Conservation (phyloP, 1,284 basidiomycete genomes). For the Naganishia albida region DNA sequence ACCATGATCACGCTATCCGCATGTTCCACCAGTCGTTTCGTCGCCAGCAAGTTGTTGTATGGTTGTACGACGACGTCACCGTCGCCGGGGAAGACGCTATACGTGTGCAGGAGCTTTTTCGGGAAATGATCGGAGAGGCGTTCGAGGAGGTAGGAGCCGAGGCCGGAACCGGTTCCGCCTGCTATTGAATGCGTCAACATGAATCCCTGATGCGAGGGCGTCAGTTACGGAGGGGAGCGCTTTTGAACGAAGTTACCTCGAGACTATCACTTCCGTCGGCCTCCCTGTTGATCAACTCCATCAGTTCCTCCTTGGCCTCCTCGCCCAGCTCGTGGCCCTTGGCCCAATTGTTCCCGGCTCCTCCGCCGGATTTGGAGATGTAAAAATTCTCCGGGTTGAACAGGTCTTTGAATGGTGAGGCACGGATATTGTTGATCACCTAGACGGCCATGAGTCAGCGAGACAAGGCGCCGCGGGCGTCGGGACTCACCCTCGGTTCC, state of each 20-base stretch:
- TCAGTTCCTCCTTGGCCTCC: slow-evolving; percentile 90
- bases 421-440: slow-evolving; percentile 95
- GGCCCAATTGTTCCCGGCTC: slow-evolving; percentile 99
- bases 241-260: slow-evolving; percentile 65
- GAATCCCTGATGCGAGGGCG: slow-evolving; percentile 71
- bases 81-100: slow-evolving; percentile 96
- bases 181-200: slow-evolving; percentile 99
- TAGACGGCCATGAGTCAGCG: slow-evolving; percentile 47
- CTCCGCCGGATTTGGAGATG: slow-evolving; percentile 90
- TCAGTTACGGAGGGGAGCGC: not conserved
- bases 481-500: slow-evolving; percentile 80
- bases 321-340: slow-evolving; percentile 90
- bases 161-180: slow-evolving; percentile 95
- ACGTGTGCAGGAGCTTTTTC: slow-evolving; percentile 98
- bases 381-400: slow-evolving; percentile 99
- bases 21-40: slow-evolving; percentile 92
- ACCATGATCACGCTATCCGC: slow-evolving; percentile 97
- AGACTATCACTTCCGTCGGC: slow-evolving; percentile 97
- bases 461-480: not conserved
- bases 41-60: slow-evolving; percentile 91
- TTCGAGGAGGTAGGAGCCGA: slow-evolving; percentile 95
- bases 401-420: slow-evolving; percentile 86
- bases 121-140: slow-evolving; percentile 96
- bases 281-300: slow-evolving; percentile 99
- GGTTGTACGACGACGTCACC: slow-evolving; percentile 97